Evolutionary conservation across 805 yeast species (phyloP).

Genomic region (Saccharomyces mikatae): DNA sequence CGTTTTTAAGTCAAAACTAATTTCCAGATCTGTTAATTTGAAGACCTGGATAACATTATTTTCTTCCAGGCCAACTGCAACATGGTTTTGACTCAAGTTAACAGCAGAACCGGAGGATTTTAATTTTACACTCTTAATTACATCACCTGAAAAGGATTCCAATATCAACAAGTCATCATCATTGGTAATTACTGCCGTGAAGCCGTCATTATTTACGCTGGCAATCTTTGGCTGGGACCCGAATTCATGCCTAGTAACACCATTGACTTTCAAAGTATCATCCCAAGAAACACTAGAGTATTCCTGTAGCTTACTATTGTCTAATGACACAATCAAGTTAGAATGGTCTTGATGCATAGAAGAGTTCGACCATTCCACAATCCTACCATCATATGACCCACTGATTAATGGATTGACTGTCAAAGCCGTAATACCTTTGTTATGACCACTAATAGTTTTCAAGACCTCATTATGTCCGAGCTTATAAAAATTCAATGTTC

Average conservation of each 20-base stretch:
- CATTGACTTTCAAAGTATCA: constrained; percentile 48
- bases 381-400: constrained; percentile 78
- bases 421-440: constrained; percentile 66
- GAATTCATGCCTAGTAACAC: constrained; percentile 20
- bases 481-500: constrained; percentile 57
- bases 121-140: constrained; percentile 27
- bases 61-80: constrained; percentile 44
- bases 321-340: constrained; percentile 57
- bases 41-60: constrained; percentile 36
- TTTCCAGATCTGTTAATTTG: constrained; percentile 27
- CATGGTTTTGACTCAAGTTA: constrained; percentile 34
- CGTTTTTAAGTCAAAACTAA: constrained; percentile 31
- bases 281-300: constrained; percentile 81
- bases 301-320: constrained; percentile 21
- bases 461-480: constrained; percentile 30
- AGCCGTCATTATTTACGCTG: constrained; percentile 30
- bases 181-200: constrained; percentile 40
- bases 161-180: constrained; percentile 32
- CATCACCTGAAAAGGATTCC: constrained; percentile 30
- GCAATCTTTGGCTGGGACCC: constrained; percentile 46
- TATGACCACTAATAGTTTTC: constrained; percentile 62
- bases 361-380: constrained; percentile 50
- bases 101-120: constrained; percentile 39
- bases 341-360: constrained; percentile 43
- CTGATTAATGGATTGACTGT: constrained; percentile 34